Evolutionary conservation across 306 rosid genomes (phyloP), one percentile per base, ranked within the genome.

Genomic region (Vigna trinervia): DNA sequence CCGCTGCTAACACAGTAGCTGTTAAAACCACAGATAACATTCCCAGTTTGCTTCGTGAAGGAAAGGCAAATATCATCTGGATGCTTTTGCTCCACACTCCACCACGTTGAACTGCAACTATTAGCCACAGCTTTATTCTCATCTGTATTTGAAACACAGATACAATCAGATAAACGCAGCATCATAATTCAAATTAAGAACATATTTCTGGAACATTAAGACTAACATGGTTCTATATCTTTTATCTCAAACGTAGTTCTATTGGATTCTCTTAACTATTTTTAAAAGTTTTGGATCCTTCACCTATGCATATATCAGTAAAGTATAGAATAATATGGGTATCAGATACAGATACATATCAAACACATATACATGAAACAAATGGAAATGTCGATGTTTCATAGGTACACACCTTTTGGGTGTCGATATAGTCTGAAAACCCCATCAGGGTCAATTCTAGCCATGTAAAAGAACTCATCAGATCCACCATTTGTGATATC

Each of bases 21-120:
- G 51, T 64, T 64, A 39, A 3, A 64, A 39, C 70, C 70, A 2
- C 70, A 64, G 26, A 64, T 64, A 39, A 19, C n/a, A 64, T 64
- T 41, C 2, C 83, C 77, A 13, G 30, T 17, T 39, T 5, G 3
- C 36, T 1, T 32, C 11, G 3, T 6, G 19, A 11, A 20, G 23
- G 38, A 5, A 17, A 61, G 23, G 0, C 85, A 86, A 28, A 86
- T 83, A 79, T 80, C 61, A 1, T 26, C 41, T 1, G 89, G 89
- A 51, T 53, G n/a, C 10, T 9, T 14, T 20, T 69, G 13, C 61
- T 58, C 17, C 9, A 1, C 19, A n/a, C 6, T 23, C 82, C 77
- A 39, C 71, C 80, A 39, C n/a, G 34, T 62, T 36, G 65, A 11
- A 38, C 20, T 12, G 14, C 77, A 72, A 12, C 52, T 71, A 13